Conservation (phyloP, 441 rosid genomes). For the Biscutella laevigata region DNA sequence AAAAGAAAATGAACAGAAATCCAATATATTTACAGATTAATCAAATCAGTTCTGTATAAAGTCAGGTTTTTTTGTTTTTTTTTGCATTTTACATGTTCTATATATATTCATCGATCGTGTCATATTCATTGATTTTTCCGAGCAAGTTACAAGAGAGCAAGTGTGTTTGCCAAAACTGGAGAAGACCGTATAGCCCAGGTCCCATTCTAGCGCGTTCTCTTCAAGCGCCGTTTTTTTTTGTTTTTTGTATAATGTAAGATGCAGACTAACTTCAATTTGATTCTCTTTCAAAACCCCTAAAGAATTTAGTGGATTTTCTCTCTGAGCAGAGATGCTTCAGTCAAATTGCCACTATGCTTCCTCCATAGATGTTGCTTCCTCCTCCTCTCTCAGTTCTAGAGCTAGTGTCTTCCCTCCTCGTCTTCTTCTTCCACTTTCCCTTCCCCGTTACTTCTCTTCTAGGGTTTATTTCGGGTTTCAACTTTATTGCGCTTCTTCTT, state of each 20-base stretch:
- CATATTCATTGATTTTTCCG: too few relatives aligned
- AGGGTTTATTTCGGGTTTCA: constrained; percentile 37
- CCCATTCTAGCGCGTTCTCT: neutral
- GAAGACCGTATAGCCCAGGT: neutral
- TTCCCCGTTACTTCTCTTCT: constrained; percentile 16
- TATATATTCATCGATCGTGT: too few relatives aligned
- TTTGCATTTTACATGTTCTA: too few relatives aligned
- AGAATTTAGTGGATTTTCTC: neutral
- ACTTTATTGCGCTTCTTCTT: constrained; percentile 38
- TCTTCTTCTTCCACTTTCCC: constrained; percentile 9
- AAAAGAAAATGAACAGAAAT: neutral
- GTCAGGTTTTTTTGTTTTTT: too few relatives aligned
- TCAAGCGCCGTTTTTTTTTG: neutral
- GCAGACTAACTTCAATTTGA: neutral
- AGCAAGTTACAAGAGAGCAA: too few relatives aligned
- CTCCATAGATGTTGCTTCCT: constrained; percentile 9
- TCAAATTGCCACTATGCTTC: constrained; percentile 13
- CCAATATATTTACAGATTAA: neutral
- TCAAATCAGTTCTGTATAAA: neutral
- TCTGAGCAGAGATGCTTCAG: constrained; percentile 19
- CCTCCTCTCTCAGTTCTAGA: constrained; percentile 1
- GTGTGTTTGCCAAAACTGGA: too few relatives aligned
- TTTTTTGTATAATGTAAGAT: too few relatives aligned
- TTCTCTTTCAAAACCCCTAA: constrained; percentile 1
- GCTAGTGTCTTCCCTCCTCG: neutral